Conservation (phyloP, 192 early-diverging fungal species). For the Rhizophagus sp. region DNA sequence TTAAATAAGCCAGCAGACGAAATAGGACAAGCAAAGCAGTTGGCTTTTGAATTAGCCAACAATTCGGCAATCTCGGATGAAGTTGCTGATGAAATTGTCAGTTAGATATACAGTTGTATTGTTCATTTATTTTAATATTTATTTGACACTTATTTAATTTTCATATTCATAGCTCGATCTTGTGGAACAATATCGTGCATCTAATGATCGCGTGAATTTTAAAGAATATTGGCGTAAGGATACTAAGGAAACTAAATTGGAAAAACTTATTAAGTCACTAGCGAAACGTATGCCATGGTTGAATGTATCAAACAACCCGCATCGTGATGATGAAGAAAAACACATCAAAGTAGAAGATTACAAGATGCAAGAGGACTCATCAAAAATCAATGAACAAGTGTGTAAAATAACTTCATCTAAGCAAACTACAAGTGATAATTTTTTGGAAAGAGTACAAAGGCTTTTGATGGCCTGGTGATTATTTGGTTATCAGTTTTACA, state of each 20-base stretch:
- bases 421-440: background rate
- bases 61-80: slow-evolving; percentile 49
- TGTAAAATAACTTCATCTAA: background rate
- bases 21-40: slow-evolving; percentile 64
- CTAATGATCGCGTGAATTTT: slow-evolving; percentile 61
- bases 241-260: slow-evolving; percentile 62
- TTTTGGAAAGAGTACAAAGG: background rate
- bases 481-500: background rate
- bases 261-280: slow-evolving; percentile 70
- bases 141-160: background rate
- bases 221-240: slow-evolving; percentile 76
- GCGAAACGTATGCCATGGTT: slow-evolving; percentile 78
- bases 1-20: slow-evolving; percentile 42
- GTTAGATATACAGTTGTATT: background rate
- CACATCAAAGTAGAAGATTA: background rate
- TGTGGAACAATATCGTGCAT: slow-evolving; percentile 53
- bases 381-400: background rate
- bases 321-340: background rate
- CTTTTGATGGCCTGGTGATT: background rate
- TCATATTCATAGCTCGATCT: slow-evolving; percentile 51
- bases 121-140: background rate
- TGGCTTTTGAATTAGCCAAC: slow-evolving; percentile 58
- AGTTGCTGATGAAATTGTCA: slow-evolving; percentile 56
- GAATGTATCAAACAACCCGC: background rate
- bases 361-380: background rate